Evolutionary conservation across 208 protist genomes (phyloP).

Genomic region (Crithidia fasciculata): DNA sequence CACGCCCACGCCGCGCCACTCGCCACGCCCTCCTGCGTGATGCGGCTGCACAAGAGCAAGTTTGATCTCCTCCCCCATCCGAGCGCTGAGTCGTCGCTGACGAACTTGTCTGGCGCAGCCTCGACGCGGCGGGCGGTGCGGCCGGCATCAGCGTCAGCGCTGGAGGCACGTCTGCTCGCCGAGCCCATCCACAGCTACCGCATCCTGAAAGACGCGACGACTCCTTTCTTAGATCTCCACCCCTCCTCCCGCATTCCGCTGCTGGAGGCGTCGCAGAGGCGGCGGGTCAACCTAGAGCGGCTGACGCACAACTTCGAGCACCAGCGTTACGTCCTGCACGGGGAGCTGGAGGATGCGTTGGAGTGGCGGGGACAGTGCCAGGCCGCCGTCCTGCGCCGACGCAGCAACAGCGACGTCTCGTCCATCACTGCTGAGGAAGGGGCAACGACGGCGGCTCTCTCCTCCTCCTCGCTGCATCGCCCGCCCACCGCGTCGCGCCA

Average conservation of each 20-base stretch:
- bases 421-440: background rate
- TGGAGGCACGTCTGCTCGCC: slow-evolving; percentile 17
- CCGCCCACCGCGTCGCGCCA: background rate
- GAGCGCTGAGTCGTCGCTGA: background rate
- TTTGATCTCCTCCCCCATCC: background rate
- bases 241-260: slow-evolving; percentile 4
- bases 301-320: slow-evolving; percentile 66
- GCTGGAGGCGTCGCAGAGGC: slow-evolving; percentile 4
- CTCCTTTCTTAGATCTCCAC: background rate
- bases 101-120: background rate
- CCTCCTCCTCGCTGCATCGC: too few relatives aligned
- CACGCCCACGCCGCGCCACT: background rate
- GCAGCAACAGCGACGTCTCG: background rate
- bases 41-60: slow-evolving; percentile 26
- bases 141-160: background rate
- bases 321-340: slow-evolving; percentile 50
- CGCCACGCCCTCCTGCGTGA: slow-evolving; percentile 4
- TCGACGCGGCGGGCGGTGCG: background rate
- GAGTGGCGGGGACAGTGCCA: slow-evolving; percentile 57
- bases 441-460: too few relatives aligned
- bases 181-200: slow-evolving; percentile 62
- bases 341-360: slow-evolving; percentile 57
- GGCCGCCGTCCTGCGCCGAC: slow-evolving; percentile 37
- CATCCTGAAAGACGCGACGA: slow-evolving; percentile 35
- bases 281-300: slow-evolving; percentile 30